These are phyloP conservation scores for Boletus rubroflammeus DNA, from an alignment of 768 basidiomycete genomes.

Conservation along the genomic window DNA sequence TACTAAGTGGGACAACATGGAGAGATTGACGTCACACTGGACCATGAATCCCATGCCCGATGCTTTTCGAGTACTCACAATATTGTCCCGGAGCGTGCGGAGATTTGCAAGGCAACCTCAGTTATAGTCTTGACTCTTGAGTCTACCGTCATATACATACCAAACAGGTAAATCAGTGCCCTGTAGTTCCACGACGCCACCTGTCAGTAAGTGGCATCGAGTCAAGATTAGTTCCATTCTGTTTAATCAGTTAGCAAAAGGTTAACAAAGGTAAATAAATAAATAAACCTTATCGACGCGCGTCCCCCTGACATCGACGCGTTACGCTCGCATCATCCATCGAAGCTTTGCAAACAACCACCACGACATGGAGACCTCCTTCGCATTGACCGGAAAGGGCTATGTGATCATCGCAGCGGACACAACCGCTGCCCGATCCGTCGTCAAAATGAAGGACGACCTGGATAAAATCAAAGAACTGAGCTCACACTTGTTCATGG, in stretches of 20 bases:
- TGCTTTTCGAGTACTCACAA: not conserved
- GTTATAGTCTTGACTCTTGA: not conserved
- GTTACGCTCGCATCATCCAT: slow-evolving; percentile 9
- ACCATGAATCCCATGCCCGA: not conserved
- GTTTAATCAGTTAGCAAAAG: not conserved
- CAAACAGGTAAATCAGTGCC: not conserved
- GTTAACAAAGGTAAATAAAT: slow-evolving; percentile 3
- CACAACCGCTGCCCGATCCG: slow-evolving; percentile 82
- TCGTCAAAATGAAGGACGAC: slow-evolving; percentile 96
- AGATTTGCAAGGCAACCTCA: not conserved
- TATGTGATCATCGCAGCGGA: slow-evolving; percentile 93
- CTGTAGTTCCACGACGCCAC: not conserved
- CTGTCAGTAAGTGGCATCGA: too few species aligned
- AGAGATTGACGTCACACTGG: not conserved
- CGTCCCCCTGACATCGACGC: slow-evolving; percentile 25
- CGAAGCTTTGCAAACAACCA: slow-evolving; percentile 9
- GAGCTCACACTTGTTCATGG: slow-evolving; percentile 90
- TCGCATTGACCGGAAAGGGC: slow-evolving; percentile 88
- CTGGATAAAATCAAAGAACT: slow-evolving; percentile 96
- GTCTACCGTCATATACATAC: not conserved
- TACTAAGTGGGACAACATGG: not conserved
- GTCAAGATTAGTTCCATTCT: not conserved
- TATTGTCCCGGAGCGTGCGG: not conserved
- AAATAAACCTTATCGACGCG: slow-evolving; percentile 27
- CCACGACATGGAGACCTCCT: slow-evolving; percentile 79